Evolutionary conservation across 2,329 filamentous ascomycete genomes (phyloP), one percentile per base, ranked within the genome.

Genomic region (Neofusicoccum sp.): DNA sequence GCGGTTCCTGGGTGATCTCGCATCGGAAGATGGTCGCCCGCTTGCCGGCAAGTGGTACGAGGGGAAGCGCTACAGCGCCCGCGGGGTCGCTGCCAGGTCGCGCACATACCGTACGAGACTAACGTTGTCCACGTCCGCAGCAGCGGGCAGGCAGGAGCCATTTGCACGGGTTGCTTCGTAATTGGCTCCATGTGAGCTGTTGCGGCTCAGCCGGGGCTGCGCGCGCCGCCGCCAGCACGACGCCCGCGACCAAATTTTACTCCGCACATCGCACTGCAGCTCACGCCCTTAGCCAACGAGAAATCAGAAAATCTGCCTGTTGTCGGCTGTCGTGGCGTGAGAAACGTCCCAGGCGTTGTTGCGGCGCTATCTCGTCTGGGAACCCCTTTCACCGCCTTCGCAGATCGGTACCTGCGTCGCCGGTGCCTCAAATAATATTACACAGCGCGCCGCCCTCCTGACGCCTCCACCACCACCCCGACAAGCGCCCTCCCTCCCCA

Each of bases 301-400:
- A n/a, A 34, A 36, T 2, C 33, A 45, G 40, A 47, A 47, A 58
- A 58, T 58, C 54, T 58, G 40, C 31, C 54, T 36, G 43, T 58
- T 47, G 54, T 58, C 54, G 54, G 54, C 43, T 58, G 54, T 58
- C 54, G 54, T 58, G 54, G 54, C 54, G 54, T 58, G 54, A 58
- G 54, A 47, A 58, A 58, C 54, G 43, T 26, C 41, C 54, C 54
- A 56, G 51, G 8, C 51, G 51, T 33, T 56, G 54, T 24, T 45
- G 36, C 36, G 54, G 54, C 54, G 54, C 54, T 41, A 56, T 56
- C 51, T 56, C 51, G 24, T 56, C 51, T 34, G 51, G 51, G 51
- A 43, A 56, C 54, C 54, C 54, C 58, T 51, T 60, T 60, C 47
- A 60, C 58, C 58, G 58, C 58, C 58, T 60, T 44, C n/a, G 57